Conservation (phyloP, 2,329 filamentous ascomycete species). For the Mariannaea sp. region DNA sequence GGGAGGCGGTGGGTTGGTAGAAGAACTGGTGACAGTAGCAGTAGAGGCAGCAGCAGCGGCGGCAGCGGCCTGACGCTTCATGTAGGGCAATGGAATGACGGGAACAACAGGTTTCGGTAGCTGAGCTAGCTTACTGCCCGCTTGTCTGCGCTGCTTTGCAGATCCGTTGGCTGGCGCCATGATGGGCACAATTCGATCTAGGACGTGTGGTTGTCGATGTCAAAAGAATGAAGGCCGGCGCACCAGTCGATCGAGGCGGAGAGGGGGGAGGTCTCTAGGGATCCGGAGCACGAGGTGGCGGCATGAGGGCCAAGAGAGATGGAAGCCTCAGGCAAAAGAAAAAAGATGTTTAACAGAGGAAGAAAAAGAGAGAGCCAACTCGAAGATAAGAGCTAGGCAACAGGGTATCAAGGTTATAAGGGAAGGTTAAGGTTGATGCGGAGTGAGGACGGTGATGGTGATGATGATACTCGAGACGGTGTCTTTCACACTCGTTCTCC, state of each 20-base stretch:
- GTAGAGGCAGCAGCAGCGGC: slow-evolving; percentile 39
- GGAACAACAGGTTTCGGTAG: slow-evolving; percentile 44
- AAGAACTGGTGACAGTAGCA: slow-evolving; percentile 19
- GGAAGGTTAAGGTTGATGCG: slow-evolving; percentile 9
- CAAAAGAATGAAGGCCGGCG: slow-evolving; percentile 19
- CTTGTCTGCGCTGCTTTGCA: slow-evolving; percentile 41
- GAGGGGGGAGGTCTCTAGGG: slow-evolving; percentile 35
- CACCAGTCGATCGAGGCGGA: slow-evolving; percentile 34
- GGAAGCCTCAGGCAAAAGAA: slow-evolving; percentile 10
- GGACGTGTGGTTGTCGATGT: slow-evolving; percentile 27
- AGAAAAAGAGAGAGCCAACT: not conserved
- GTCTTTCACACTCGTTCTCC: slow-evolving; percentile 17
- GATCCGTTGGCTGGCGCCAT: slow-evolving; percentile 45
- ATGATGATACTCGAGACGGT: slow-evolving; percentile 33
- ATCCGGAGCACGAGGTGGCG: slow-evolving; percentile 39
- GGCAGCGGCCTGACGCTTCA: slow-evolving; percentile 46
- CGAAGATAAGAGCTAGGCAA: not conserved
- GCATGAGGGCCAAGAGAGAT: slow-evolving; percentile 37
- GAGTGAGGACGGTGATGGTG: slow-evolving; percentile 14
- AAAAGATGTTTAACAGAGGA: too few species aligned
- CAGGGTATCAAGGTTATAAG: not conserved
- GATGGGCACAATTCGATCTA: slow-evolving; percentile 14
- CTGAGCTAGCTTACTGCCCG: slow-evolving; percentile 39
- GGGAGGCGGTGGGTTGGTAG: slow-evolving; percentile 20
- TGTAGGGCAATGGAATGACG: slow-evolving; percentile 46